phyloP scores from a whole-genome alignment of 345 rosid species.

The Gossypioides kirkii region DNA sequence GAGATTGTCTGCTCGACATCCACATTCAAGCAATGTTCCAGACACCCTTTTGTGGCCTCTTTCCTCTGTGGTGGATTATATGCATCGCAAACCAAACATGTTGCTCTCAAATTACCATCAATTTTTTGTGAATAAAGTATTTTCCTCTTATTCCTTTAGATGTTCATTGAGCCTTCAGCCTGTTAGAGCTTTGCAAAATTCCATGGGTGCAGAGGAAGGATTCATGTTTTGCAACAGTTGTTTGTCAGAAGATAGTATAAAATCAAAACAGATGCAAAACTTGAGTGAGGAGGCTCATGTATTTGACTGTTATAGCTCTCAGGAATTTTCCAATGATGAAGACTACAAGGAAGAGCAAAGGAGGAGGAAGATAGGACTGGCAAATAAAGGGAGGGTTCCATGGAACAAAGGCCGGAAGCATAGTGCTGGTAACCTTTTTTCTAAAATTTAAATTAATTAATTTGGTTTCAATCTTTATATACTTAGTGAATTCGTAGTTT shows the following conservation, averaged over 20 bases:
- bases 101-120: conserved; percentile 22
- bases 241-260: conserved; percentile 12
- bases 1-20: conserved; percentile 30
- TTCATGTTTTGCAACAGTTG: conserved; percentile 5
- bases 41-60: conserved; percentile 19
- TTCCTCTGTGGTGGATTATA: conserved; percentile 21
- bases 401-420: conserved; percentile 87
- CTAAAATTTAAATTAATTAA: not conserved
- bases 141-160: conserved; percentile 15
- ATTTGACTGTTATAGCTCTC: conserved; percentile 6
- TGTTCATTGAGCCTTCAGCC: conserved; percentile 27
- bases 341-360: conserved; percentile 36
- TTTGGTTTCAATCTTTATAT: conserved; percentile 2
- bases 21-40: conserved; percentile 11
- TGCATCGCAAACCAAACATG: conserved; percentile 20
- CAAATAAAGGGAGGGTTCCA: conserved; percentile 75
- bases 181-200: conserved; percentile 23
- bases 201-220: conserved; percentile 16
- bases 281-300: conserved; percentile 17
- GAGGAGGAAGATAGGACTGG: conserved; percentile 58
- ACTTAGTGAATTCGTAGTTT: conserved; percentile 15
- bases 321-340: conserved; percentile 14
- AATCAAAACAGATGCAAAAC: conserved; percentile 20
- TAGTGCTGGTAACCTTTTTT: conserved; percentile 43
- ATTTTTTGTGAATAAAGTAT: conserved; percentile 14